Evolutionary conservation across 73 alveolate genomes (phyloP), one percentile per base, ranked within the genome.

Genomic region (Tetrahymena malaccensis): DNA sequence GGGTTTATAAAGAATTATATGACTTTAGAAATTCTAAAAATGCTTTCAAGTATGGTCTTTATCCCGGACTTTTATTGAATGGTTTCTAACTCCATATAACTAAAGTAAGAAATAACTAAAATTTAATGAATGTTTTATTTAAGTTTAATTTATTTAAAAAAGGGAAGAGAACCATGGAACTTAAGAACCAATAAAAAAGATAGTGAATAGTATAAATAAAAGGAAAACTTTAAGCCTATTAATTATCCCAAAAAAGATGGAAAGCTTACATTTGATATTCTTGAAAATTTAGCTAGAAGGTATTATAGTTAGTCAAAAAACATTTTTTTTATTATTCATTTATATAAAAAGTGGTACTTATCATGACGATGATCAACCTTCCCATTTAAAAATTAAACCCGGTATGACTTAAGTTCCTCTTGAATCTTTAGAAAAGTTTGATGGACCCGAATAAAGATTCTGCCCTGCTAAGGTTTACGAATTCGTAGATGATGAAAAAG

Each of bases 401-500:
- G 99, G 97, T 38, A 93, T 96, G 97, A 98, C 95, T 35, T 85
- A 93, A 15, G 96, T 84, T 84, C 95, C 96, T 35, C 34, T 43
- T 17, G 93, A 94, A 55, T 97, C 98, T 4, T 94, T 93, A 33
- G 94, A 94, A 19, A 43, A 84, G 50, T 99, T 94, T 97, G 99
- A 96, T 33, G 99, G 99, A 0, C 99, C 99, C 89, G 99, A 99
- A 95, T 94, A 97, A 44, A 94, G 99, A 50, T 99, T 99, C 94
- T 99, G 99, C 96, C 99, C 99, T 38, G 99, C 99, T 4, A 98
- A 98, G 50, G 99, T 98, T 57, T 98, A 98, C 93, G 99, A 98
- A 96, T 98, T 35, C 85, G 94, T 98, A 21, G 98, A 94, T 16
- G 97, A 96, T 85, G 97, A 43, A 55, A 85, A 94, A 43, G 96